A percentile compares a stretch with the other conserved stretches of the same genome.
Conservation (phyloP, 1,284 basidiomycete genomes). For the Dichomitus squalens region DNA sequence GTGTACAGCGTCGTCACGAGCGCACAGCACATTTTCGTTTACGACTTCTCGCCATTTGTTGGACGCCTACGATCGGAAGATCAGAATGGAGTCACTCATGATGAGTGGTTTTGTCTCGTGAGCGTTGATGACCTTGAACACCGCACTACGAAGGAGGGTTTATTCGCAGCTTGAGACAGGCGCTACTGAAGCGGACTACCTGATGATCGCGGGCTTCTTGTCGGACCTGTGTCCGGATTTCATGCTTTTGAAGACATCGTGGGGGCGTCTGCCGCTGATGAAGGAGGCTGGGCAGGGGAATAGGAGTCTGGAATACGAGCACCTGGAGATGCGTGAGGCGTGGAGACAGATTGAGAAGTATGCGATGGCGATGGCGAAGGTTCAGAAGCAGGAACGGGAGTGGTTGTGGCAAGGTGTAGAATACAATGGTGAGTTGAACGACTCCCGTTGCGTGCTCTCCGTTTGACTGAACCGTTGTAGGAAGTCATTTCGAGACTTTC, state of each 20-base stretch:
- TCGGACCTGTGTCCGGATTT: slow-evolving; percentile 24
- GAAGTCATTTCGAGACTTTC: too few relatives aligned
- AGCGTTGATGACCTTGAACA: neutral
- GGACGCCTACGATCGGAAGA: neutral
- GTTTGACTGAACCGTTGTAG: too few relatives aligned
- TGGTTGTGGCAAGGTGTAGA: slow-evolving; percentile 8
- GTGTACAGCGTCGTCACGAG: slow-evolving; percentile 13
- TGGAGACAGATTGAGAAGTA: slow-evolving; percentile 17
- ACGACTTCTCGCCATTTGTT: slow-evolving; percentile 1
- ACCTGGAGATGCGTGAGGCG: slow-evolving; percentile 2
- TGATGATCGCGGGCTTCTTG: slow-evolving; percentile 18
- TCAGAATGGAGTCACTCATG: neutral
- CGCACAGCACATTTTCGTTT: slow-evolving; percentile 6
- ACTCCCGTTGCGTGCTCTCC: too few relatives aligned
- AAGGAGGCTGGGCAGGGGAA: neutral
- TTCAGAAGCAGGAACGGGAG: slow-evolving; percentile 21
- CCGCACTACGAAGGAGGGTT: neutral
- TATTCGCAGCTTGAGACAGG: neutral
- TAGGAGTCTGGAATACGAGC: slow-evolving; percentile 5
- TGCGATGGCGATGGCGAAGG: slow-evolving; percentile 19
- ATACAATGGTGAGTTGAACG: too few relatives aligned
- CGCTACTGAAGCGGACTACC: slow-evolving; percentile 4
- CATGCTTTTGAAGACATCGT: slow-evolving; percentile 11
- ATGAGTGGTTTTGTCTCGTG: slow-evolving; percentile 4
- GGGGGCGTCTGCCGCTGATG: slow-evolving; percentile 1